A percentile compares a stretch with the other conserved stretches of the same genome.
Conservation (phyloP, 2,329 filamentous ascomycete genomes). For the Boeremia exigua region DNA sequence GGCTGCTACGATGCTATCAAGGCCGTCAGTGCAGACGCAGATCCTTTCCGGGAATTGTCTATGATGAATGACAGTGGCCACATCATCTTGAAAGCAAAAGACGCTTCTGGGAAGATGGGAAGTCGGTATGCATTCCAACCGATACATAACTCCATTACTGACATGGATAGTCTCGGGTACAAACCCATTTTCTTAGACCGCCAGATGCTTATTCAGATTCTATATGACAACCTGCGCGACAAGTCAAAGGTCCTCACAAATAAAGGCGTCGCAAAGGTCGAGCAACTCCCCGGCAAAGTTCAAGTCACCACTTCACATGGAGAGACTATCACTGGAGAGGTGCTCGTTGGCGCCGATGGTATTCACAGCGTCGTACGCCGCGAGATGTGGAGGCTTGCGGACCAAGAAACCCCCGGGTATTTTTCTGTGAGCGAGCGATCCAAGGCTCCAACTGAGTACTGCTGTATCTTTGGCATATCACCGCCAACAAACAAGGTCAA, state of each 20-base stretch:
- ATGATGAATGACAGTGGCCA: background rate
- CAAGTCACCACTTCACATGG: constrained; percentile 16
- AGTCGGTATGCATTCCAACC: background rate
- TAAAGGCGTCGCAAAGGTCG: constrained; percentile 8
- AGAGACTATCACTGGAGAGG: constrained; percentile 1
- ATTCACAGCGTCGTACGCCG: constrained; percentile 18
- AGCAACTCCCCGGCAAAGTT: constrained; percentile 1
- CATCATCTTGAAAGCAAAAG: background rate
- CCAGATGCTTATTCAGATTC: constrained; percentile 15
- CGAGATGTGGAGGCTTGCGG: constrained; percentile 23
- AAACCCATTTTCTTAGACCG: constrained; percentile 17
- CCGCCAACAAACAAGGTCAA: background rate
- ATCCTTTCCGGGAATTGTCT: background rate
- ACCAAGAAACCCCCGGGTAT: constrained; percentile 1
- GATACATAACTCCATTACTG: background rate
- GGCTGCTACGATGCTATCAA: constrained; percentile 11
- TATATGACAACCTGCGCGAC: constrained; percentile 20
- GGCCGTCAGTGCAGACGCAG: background rate
- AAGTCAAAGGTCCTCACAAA: constrained; percentile 15
- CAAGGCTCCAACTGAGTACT: background rate
- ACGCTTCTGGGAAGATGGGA: background rate
- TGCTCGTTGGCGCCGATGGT: constrained; percentile 25
- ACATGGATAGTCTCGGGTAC: background rate
- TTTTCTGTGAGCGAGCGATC: background rate
- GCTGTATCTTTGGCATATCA: constrained; percentile 1